Evolutionary conservation across 2,329 filamentous ascomycete species (phyloP).

Genomic region (Talaromyces islandicus): DNA sequence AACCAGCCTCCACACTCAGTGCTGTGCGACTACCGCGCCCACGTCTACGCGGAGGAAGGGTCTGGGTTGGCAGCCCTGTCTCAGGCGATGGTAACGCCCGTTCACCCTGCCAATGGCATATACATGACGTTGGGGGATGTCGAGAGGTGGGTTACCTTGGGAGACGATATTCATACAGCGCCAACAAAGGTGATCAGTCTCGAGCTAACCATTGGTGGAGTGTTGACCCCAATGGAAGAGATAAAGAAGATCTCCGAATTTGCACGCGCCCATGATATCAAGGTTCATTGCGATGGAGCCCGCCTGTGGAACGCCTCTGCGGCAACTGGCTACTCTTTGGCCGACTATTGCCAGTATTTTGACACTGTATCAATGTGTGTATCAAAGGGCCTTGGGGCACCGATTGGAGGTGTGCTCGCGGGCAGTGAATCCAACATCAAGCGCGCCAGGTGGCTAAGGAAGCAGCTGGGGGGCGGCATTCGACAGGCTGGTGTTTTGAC

Average conservation of each 20-base stretch:
- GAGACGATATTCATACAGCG: slow-evolving; percentile 66
- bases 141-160: slow-evolving; percentile 52
- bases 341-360: slow-evolving; percentile 9
- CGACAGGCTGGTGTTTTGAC: slow-evolving; percentile 16
- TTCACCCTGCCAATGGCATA: slow-evolving; percentile 7
- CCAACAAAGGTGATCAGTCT: slow-evolving; percentile 63
- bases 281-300: slow-evolving; percentile 9
- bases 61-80: slow-evolving; percentile 5
- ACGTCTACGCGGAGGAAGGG: slow-evolving; percentile 6
- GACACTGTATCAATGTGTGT: slow-evolving; percentile 9
- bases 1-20: slow-evolving; percentile 5
- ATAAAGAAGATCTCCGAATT: slow-evolving; percentile 9
- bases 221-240: slow-evolving; percentile 8
- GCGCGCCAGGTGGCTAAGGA: slow-evolving; percentile 7
- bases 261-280: slow-evolving; percentile 7
- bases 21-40: slow-evolving; percentile 5
- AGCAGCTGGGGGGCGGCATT: slow-evolving; percentile 8
- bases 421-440: slow-evolving; percentile 1
- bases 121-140: slow-evolving; percentile 47
- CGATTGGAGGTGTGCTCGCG: slow-evolving; percentile 7
- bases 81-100: slow-evolving; percentile 8
- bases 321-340: slow-evolving; percentile 4
- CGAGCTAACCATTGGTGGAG: slow-evolving; percentile 10
- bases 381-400: slow-evolving; percentile 10
- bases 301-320: slow-evolving; percentile 9